Base-by-base conservation (phyloP, 2,329 filamentous ascomycete genomes). In the Talaromyces sp. region DNA sequence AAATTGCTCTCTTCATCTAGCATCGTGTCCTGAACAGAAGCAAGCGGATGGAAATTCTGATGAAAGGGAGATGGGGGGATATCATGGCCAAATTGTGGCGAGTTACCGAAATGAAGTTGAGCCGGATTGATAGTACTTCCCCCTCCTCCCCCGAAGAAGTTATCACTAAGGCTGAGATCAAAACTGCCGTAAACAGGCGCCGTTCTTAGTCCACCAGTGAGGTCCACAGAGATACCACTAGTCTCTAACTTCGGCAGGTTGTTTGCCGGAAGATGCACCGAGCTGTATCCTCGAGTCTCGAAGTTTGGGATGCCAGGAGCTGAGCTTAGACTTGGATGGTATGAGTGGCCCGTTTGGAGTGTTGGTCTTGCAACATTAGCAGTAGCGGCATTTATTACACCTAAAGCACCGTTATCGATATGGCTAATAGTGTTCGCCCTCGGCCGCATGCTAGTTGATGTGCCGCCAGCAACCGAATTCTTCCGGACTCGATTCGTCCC, bases 391-490 rank as follows among this genome's bases (percentile, higher is more conserved):
- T 62, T 62, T 11, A 70, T 64, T 75, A 94, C 83, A 65, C 87
- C 89, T 71, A 96, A 83, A 40, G 87, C 84, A 56, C 81, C 80
- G 58, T 84, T 83, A 70, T 97, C 94, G 58, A 97, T 85, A 72
- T 97, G 92, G 69, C 92, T 94, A 69, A 99, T 95, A 37, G 94
- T 99, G 71, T 97, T 97, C 56, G 94, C 93, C 66, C 94, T 82
- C 21, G 93, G 94, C 63, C 94, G 84, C 84, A 93, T 92, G 55
- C 81, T 79, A 56, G 75, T 79, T 33, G 77, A 71, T 53, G 76
- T 80, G 21, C 31, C 35, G n/a, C 58, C 58, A 50, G 87, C 91
- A 59, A 95, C 84, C 56, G 94, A 97, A 72, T 93, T 96, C 79
- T 97, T 97, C 61, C 94, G 89, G 58, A 93, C 90, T 60, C 91